Percentiles rank a stretch among this genome's conserved stretches.
These are phyloP conservation scores for Boletus mariae DNA, from an alignment of 1,284 basidiomycete species.

Conservation along the genomic window DNA sequence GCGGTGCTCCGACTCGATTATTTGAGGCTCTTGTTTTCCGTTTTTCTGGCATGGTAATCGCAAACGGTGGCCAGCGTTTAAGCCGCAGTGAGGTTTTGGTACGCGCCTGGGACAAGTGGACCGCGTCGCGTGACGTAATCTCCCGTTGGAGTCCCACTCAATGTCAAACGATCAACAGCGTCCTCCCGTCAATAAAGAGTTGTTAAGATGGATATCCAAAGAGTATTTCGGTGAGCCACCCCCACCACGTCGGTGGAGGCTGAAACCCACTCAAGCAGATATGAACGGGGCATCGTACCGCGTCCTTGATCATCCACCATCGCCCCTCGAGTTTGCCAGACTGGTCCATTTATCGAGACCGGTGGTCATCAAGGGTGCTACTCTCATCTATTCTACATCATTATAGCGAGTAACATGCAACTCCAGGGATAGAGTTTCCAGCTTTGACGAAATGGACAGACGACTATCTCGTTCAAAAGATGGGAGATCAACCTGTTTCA, in stretches of 20 bases:
- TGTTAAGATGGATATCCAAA: conserved; percentile 45
- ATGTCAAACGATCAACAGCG: conserved; percentile 7
- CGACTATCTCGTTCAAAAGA: conserved; percentile 53
- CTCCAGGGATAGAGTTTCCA: conserved; percentile 40
- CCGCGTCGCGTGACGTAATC: conserved; percentile 26
- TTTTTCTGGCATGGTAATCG: conserved; percentile 22
- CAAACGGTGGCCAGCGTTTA: background rate
- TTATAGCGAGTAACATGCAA: background rate
- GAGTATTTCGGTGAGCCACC: conserved; percentile 50
- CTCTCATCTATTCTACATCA: background rate
- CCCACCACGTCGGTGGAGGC: background rate
- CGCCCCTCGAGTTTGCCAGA: conserved; percentile 69
- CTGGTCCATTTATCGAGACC: conserved; percentile 76
- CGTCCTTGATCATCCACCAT: conserved; percentile 55
- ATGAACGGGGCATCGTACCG: conserved; percentile 62
- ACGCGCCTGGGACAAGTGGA: conserved; percentile 2
- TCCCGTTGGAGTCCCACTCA: conserved; percentile 13
- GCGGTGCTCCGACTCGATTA: conserved; percentile 9
- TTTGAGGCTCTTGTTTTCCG: conserved; percentile 19
- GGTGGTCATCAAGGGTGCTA: conserved; percentile 66
- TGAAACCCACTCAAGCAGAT: conserved; percentile 38
- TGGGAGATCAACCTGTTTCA: conserved; percentile 57
- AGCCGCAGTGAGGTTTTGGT: background rate
- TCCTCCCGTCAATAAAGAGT: conserved; percentile 15
- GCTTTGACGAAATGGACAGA: conserved; percentile 55